phyloP scores from a whole-genome alignment of 805 yeast species.

The Scheffersomyces lignosus region DNA sequence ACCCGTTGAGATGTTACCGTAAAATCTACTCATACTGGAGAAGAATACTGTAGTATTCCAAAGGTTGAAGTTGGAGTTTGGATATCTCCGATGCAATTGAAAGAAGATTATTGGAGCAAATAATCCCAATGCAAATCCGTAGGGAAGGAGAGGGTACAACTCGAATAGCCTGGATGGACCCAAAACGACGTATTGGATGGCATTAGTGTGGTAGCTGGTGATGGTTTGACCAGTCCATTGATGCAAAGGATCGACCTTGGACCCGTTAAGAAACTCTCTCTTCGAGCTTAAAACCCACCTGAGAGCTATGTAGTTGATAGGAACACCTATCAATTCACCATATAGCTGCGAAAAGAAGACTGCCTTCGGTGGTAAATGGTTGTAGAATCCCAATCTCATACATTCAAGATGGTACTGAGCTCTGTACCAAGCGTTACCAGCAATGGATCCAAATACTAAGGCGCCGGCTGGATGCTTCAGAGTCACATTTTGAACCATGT shows the following conservation, averaged over 20 bases:
- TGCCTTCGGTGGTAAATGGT: constrained; percentile 22
- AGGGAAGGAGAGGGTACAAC: constrained; percentile 21
- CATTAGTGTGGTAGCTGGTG: constrained; percentile 21
- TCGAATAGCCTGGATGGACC: constrained; percentile 22
- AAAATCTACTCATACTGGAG: constrained; percentile 23
- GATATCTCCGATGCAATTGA: constrained; percentile 15
- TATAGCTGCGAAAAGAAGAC: constrained; percentile 23
- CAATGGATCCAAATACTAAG: constrained; percentile 22
- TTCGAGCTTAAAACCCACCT: constrained; percentile 23
- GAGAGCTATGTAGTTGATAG: constrained; percentile 21
- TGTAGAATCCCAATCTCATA: constrained; percentile 24
- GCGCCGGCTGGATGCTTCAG: constrained; percentile 24
- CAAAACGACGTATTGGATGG: constrained; percentile 23
- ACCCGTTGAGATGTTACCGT: constrained; percentile 25
- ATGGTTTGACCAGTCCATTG: constrained; percentile 27
- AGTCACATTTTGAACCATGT: constrained; percentile 12
- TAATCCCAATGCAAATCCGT: constrained; percentile 21
- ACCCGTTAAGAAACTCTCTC: constrained; percentile 19
- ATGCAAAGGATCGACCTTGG: constrained; percentile 20
- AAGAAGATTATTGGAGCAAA: constrained; percentile 18
- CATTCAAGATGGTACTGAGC: constrained; percentile 24
- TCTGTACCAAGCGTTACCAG: constrained; percentile 28
- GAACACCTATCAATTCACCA: constrained; percentile 26
- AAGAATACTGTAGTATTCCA: constrained; percentile 28
- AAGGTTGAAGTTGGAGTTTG: constrained; percentile 15